phyloP scores from a whole-genome alignment of 805 yeast species.

The Starmerella sirachaensis region DNA sequence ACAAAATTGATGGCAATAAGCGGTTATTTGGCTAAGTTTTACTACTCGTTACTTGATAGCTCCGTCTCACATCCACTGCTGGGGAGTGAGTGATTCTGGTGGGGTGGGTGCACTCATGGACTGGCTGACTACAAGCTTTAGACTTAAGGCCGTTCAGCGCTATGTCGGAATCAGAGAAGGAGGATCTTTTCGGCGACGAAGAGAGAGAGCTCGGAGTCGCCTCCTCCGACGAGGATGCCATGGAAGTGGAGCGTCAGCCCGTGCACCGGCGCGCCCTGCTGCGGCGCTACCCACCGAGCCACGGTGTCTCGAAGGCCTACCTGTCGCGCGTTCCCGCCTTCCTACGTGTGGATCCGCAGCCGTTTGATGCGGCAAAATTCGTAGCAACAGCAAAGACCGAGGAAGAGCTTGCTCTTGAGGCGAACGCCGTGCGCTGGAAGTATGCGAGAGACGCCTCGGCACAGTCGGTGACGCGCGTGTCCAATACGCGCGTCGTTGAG shows the following conservation, averaged over 20 bases:
- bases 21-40: no score
- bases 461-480: constrained; percentile 58
- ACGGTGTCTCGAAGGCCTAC: constrained; percentile 12
- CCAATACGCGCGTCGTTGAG: constrained; percentile 78
- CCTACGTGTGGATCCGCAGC: constrained; percentile 67
- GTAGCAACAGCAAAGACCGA: constrained; percentile 23
- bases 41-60: no score
- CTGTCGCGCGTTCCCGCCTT: constrained; percentile 61
- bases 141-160: no score
- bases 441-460: constrained; percentile 42
- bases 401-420: constrained; percentile 38
- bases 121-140: no score
- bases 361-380: constrained; percentile 44
- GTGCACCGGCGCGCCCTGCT: constrained; percentile 12
- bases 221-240: constrained; percentile 6
- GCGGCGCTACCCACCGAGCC: constrained; percentile 22
- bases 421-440: constrained; percentile 90
- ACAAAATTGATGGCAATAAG: no score
- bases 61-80: no score
- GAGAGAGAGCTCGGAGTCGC: constrained; percentile 8
- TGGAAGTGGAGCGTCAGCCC: constrained; percentile 12
- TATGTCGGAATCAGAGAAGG: constrained; percentile 19
- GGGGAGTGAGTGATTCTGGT: no score
- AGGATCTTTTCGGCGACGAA: constrained; percentile 18
- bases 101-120: no score